These are phyloP conservation scores for Ciborinia camelliae DNA, from an alignment of 2,329 filamentous ascomycete genomes.

Conservation along the genomic window DNA sequence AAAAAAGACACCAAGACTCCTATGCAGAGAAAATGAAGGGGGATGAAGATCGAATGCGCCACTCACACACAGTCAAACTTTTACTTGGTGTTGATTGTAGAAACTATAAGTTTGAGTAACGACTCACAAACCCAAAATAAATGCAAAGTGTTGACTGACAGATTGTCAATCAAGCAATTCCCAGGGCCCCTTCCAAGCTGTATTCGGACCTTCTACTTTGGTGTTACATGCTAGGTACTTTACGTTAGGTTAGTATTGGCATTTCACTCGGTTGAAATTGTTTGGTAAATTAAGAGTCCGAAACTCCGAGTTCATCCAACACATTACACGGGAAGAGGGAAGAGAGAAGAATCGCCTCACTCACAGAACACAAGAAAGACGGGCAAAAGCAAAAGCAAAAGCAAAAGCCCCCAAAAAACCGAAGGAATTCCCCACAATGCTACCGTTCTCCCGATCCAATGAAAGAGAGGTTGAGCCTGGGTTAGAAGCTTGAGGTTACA, in stretches of 20 bases:
- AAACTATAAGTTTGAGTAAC: conserved; percentile 1
- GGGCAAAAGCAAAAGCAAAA: neutral
- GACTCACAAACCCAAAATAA: neutral
- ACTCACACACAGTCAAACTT: neutral
- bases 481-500: neutral
- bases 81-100: neutral
- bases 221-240: neutral
- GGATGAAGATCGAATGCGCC: neutral
- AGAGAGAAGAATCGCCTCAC: neutral
- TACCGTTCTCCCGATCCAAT: neutral
- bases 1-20: neutral
- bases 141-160: neutral
- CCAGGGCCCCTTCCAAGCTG: neutral
- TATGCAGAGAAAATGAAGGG: neutral
- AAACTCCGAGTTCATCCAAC: neutral
- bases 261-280: neutral
- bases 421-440: neutral
- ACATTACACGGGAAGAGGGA: neutral
- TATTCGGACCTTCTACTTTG: neutral
- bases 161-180: neutral
- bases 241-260: too few species aligned
- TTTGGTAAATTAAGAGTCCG: neutral
- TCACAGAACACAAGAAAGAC: neutral
- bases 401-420: neutral
- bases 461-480: neutral